Evolutionary conservation across 2,329 filamentous ascomycete genomes (phyloP), one percentile per base, ranked within the genome.

Genomic region (Alternaria viburni): DNA sequence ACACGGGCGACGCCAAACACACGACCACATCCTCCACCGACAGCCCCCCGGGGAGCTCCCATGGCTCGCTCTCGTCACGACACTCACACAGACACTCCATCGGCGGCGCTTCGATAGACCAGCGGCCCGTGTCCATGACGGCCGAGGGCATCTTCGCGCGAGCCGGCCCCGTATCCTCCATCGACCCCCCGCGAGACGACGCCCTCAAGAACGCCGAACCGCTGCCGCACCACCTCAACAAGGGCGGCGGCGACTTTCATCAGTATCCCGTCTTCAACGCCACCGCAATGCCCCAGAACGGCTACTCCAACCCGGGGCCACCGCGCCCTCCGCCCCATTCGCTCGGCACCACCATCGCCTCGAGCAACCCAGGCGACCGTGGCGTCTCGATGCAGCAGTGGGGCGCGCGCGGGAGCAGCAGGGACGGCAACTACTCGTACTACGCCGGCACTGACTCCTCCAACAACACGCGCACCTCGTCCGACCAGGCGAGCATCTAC

Each of bases 131-230:
- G 67, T 88, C 89, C 51, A 85, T 89, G 72, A 90, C 90, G 59
- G 73, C 81, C n/a, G 86, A 89, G 71, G 82, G 86, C 64, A 82
- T 94, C 65, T 91, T 91, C 75, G 89, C 90, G 83, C 90, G 89
- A 76, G 90, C 93, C 32, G 93, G 93, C 62, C 88, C 95, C 62
- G 93, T 97, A 75, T 93, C 93, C 32, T 91, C 92, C 26, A 94
- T 97, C 68, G 93, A 94, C 30, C 97, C 96, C 83, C 92, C 97
- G 71, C 89, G 84, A 73, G 78, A 86, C 54, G 78, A 86, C 58
- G 91, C 92, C 77, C 86, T 86, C 52, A 89, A 88, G 75, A 23
- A 91, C 93, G 89, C 89, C 77, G 91, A 96, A 59, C 91, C 91
- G 61, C 85, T 92, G 62, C 92, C 93, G 28, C 92, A 96, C 79